Conservation (phyloP, 108 stramenopile species). For the Cyclotella choctawhatcheeana region DNA sequence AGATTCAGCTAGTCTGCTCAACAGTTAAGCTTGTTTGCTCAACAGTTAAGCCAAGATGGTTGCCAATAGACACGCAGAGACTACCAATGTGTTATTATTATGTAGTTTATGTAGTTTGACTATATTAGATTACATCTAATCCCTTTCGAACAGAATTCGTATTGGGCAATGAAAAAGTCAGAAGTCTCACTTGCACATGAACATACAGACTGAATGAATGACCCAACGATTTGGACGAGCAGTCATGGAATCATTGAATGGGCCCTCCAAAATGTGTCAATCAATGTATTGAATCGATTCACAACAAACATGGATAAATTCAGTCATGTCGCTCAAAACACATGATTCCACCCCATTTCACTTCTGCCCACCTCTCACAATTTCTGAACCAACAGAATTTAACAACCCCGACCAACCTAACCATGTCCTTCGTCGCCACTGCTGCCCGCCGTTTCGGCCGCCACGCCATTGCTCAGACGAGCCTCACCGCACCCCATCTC, state of each 20-base stretch:
- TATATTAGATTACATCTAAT: too few species aligned
- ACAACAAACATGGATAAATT: neutral
- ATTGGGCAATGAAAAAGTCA: too few species aligned
- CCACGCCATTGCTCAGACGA: neutral
- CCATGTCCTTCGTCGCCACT: neutral
- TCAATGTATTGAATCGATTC: neutral
- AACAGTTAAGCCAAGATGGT: too few species aligned
- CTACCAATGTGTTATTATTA: too few species aligned
- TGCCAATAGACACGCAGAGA: too few species aligned
- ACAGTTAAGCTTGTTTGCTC: too few species aligned
- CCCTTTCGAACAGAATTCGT: too few species aligned
- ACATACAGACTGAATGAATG: neutral
- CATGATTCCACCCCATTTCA: neutral
- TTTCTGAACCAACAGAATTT: neutral
- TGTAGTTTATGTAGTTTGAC: too few species aligned
- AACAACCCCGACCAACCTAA: neutral
- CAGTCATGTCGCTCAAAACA: neutral
- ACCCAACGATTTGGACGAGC: neutral
- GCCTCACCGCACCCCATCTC: neutral
- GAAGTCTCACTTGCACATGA: neutral
- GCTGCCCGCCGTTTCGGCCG: neutral
- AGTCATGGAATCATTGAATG: neutral
- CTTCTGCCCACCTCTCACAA: neutral
- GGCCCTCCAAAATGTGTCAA: neutral
- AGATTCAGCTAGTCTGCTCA: too few species aligned